These are phyloP conservation scores for Eutypella sp. DNA, from an alignment of 2,329 filamentous ascomycete species.

Conservation along the genomic window DNA sequence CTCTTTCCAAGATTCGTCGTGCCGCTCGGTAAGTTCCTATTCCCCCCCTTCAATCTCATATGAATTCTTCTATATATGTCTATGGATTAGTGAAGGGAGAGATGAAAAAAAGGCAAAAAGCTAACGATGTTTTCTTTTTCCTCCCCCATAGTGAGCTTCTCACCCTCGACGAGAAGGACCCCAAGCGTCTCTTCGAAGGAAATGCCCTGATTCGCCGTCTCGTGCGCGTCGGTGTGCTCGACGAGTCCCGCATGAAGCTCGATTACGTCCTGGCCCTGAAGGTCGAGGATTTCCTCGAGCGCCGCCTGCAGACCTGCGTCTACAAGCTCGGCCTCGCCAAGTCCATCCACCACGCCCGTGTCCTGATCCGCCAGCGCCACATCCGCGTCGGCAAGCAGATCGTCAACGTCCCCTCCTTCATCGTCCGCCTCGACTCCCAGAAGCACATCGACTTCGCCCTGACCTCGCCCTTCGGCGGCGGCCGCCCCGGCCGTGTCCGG, in stretches of 20 bases:
- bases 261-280: constrained; percentile 99
- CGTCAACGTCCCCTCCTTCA: constrained; percentile 99
- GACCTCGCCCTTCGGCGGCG: constrained; percentile 95
- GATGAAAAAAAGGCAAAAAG: not conserved
- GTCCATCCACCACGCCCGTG: constrained; percentile 99
- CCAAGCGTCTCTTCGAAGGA: constrained; percentile 99
- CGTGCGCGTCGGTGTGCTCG: constrained; percentile 98
- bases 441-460: constrained; percentile 99
- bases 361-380: constrained; percentile 98
- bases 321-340: constrained; percentile 99
- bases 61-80: not conserved
- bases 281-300: constrained; percentile 99
- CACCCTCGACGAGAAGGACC: constrained; percentile 99
- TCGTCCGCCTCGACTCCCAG: constrained; percentile 99
- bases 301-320: constrained; percentile 98
- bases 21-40: constrained; percentile 78
- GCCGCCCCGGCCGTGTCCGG: constrained; percentile 92
- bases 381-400: constrained; percentile 99
- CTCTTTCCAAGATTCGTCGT: constrained; percentile 99
- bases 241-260: constrained; percentile 99
- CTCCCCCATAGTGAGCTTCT: constrained; percentile 89
- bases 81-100: not conserved
- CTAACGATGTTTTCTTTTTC: too few relatives aligned
- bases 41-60: not conserved
- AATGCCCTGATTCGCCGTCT: constrained; percentile 99